phyloP scores from a whole-genome alignment of 768 basidiomycete genomes.

The Aureoboletus auriporus region DNA sequence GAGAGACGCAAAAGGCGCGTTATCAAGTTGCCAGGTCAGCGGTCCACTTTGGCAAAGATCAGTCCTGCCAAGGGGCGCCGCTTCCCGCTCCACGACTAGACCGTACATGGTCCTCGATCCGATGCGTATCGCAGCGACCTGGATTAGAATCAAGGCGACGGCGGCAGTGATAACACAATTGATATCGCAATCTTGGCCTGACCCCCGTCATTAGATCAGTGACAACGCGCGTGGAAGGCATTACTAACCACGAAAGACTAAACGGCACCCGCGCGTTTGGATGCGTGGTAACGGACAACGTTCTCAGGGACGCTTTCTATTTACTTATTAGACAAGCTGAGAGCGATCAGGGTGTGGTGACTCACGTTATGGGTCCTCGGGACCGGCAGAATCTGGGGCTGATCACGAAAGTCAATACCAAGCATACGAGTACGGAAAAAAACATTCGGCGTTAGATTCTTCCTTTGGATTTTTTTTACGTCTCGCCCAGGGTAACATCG shows the following conservation, averaged over 20 bases:
- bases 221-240: slow-evolving; percentile 7
- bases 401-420: slow-evolving; percentile 35
- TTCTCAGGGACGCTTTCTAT: slow-evolving; percentile 13
- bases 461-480: slow-evolving; percentile 39
- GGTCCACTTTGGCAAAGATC: slow-evolving; percentile 35
- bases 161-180: slow-evolving; percentile 34
- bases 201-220: slow-evolving; percentile 17
- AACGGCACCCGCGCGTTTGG: slow-evolving; percentile 30
- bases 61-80: slow-evolving; percentile 28
- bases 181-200: slow-evolving; percentile 40
- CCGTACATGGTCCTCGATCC: slow-evolving; percentile 46
- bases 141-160: slow-evolving; percentile 49
- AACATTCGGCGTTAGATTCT: slow-evolving; percentile 35
- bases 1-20: slow-evolving; percentile 60
- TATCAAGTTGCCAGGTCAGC: slow-evolving; percentile 39
- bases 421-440: slow-evolving; percentile 30
- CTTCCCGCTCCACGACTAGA: slow-evolving; percentile 42
- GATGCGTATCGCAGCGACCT: slow-evolving; percentile 46
- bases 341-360: slow-evolving; percentile 11
- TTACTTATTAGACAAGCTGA: slow-evolving; percentile 1
- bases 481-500: slow-evolving; percentile 31
- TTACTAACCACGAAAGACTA: slow-evolving; percentile 42
- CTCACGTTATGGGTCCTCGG: slow-evolving; percentile 35
- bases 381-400: slow-evolving; percentile 30
- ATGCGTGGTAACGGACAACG: slow-evolving; percentile 23